Evolutionary conservation across 2,329 filamentous ascomycete genomes (phyloP), one percentile per base, ranked within the genome.

Genomic region (Penicillium sp.): DNA sequence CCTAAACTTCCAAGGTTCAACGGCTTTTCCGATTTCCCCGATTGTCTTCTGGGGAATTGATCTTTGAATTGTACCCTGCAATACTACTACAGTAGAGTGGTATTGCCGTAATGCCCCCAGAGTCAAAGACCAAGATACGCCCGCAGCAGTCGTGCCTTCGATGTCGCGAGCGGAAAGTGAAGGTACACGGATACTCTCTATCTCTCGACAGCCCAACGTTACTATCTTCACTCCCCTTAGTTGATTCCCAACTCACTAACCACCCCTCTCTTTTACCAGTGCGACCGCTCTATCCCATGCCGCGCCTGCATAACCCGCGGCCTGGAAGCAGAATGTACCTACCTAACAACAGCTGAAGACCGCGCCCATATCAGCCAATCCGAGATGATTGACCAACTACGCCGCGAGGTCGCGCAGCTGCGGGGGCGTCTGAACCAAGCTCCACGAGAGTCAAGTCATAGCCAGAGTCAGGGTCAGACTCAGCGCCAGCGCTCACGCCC

Each of bases 341-440:
- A 65, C 51, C 55, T 61, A 10, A 58, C 62, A 10, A 62, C 58
- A 4, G 45, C 60, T 60, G 81, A 83, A 34, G 78, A 84, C 54
- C 82, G 81, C 33, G 83, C 84, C 67, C 74, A 78, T 53, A 75
- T 83, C 39, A 81, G 83, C 75, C 76, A 81, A 60, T 70, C 77
- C 34, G 72, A 64, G 29, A 57, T 62, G 22, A 65, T 65, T 32
- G 51, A 63, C 19, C 57, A 53, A 12, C 43, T 65, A 29, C 58
- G 62, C 15, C 56, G 57, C 19, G 61, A 65, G 37, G 51, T 65
- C 43, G 46, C 55, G 10, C 55, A 61, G 43, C 31, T 61, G 41
- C 58, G 58, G 17, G 50, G 43, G 0, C 54, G 53, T 28, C 48
- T 60, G 15, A 46, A 35, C 31, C 57, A 56, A 22, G 24, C 32